phyloP scores from a whole-genome alignment of 257 asterid genomes.

The Parsonsia alboflavescens region DNA sequence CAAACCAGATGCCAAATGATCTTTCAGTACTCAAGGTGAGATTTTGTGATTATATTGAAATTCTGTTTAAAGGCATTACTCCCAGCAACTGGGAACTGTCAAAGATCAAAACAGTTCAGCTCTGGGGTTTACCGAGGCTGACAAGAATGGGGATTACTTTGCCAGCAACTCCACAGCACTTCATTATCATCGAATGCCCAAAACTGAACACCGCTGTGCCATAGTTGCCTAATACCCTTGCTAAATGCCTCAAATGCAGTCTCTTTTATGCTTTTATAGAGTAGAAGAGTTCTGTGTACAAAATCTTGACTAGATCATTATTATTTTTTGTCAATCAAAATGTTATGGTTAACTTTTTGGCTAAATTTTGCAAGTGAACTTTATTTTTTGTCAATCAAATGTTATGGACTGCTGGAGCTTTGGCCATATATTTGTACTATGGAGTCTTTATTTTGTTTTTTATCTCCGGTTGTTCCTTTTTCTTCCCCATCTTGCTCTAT shows the following conservation, averaged over 20 bases:
- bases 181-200: slow-evolving; percentile 16
- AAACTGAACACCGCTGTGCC: neutral
- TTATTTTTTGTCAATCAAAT: no score
- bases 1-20: neutral
- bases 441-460: no score
- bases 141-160: slow-evolving; percentile 3
- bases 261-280: no score
- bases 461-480: no score
- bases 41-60: neutral
- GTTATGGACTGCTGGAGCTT: no score
- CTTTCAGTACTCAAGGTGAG: slow-evolving; percentile 7
- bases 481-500: neutral
- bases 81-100: neutral
- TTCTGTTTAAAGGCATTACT: neutral
- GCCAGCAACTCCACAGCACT: neutral
- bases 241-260: neutral
- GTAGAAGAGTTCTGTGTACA: no score
- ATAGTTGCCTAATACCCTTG: neutral
- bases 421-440: no score
- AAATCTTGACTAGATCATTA: no score
- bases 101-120: neutral
- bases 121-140: slow-evolving; percentile 6
- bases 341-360: no score
- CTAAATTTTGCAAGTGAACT: no score
- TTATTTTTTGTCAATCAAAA: no score